Evolutionary conservation across 495 filamentous ascomycete genomes (phyloP).

Genomic region (Trichoderma reesei): DNA sequence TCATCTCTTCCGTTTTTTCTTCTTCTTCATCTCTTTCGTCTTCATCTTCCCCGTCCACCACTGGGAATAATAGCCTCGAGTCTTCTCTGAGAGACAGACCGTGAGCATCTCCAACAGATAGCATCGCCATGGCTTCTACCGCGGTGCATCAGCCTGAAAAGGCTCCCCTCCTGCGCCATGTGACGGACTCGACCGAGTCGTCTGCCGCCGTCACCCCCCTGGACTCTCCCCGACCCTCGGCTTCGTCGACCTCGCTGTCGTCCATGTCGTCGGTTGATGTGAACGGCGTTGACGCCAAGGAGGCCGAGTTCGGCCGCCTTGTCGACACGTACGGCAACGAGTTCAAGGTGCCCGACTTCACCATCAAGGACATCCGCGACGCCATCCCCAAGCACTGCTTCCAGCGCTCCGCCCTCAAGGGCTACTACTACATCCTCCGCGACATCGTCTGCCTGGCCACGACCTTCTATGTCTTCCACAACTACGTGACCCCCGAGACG

Average conservation of each 20-base stretch:
- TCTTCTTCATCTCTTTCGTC: not conserved
- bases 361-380: slow-evolving; percentile 70
- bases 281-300: slow-evolving; percentile 17
- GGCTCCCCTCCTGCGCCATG: slow-evolving; percentile 30
- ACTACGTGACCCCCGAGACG: slow-evolving; percentile 48
- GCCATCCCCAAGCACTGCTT: slow-evolving; percentile 80
- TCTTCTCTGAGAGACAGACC: not conserved
- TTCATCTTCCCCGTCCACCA: not conserved
- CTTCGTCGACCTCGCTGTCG: slow-evolving; percentile 84
- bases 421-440: slow-evolving; percentile 58
- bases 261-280: slow-evolving; percentile 63
- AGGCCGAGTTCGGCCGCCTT: slow-evolving; percentile 41
- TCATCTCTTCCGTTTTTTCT: not conserved
- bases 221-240: slow-evolving; percentile 62
- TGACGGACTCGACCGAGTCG: slow-evolving; percentile 36
- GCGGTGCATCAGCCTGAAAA: slow-evolving; percentile 14
- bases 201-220: slow-evolving; percentile 56
- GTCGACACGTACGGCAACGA: slow-evolving; percentile 65
- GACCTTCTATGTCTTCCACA: slow-evolving; percentile 60
- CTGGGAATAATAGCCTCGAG: not conserved
- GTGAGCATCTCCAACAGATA: not conserved
- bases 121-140: slow-evolving; percentile 27
- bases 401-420: slow-evolving; percentile 53
- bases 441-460: slow-evolving; percentile 53
- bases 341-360: slow-evolving; percentile 65